Evolutionary conservation across 768 basidiomycete species (phyloP).

Genomic region (Kwoniella mangroviensis): DNA sequence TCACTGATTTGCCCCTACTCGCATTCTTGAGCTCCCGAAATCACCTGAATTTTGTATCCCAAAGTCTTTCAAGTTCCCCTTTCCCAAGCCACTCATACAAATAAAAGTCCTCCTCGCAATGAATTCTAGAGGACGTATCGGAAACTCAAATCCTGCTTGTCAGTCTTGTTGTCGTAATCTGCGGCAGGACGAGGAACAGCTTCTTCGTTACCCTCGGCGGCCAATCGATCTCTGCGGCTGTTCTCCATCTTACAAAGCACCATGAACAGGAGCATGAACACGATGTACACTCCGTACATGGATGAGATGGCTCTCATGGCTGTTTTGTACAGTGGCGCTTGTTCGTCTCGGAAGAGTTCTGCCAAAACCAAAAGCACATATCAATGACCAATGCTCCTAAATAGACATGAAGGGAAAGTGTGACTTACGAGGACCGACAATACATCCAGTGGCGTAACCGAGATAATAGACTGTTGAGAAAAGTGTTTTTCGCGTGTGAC

Average conservation of each 20-base stretch:
- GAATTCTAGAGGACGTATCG: conserved; percentile 27
- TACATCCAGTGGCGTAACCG: conserved; percentile 19
- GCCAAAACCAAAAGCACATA: too few relatives aligned
- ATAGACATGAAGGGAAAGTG: not conserved
- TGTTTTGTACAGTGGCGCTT: conserved; percentile 36
- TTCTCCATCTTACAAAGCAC: conserved; percentile 39
- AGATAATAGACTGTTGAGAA: conserved; percentile 27
- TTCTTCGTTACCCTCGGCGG: conserved; percentile 34
- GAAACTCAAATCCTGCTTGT: conserved; percentile 40
- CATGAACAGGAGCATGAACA: conserved; percentile 28
- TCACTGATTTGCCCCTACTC: too few relatives aligned
- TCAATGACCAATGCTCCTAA: too few relatives aligned
- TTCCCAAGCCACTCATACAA: too few relatives aligned
- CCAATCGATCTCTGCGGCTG: conserved; percentile 35
- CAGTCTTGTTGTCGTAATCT: conserved; percentile 34
- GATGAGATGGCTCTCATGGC: conserved; percentile 35
- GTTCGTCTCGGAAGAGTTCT: conserved; percentile 19
- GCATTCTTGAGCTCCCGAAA: too few relatives aligned
- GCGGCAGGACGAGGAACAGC: conserved; percentile 28
- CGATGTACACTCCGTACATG: conserved; percentile 33
- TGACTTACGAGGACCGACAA: conserved; percentile 21
- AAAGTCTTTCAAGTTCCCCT: too few relatives aligned
- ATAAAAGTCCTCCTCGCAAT: too few relatives aligned
- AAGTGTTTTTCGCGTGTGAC: conserved; percentile 39
- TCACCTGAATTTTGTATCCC: too few relatives aligned